Evolutionary conservation across 768 basidiomycete species (phyloP), one percentile per base, ranked within the genome.

Genomic region (Lactarius akahatsu): DNA sequence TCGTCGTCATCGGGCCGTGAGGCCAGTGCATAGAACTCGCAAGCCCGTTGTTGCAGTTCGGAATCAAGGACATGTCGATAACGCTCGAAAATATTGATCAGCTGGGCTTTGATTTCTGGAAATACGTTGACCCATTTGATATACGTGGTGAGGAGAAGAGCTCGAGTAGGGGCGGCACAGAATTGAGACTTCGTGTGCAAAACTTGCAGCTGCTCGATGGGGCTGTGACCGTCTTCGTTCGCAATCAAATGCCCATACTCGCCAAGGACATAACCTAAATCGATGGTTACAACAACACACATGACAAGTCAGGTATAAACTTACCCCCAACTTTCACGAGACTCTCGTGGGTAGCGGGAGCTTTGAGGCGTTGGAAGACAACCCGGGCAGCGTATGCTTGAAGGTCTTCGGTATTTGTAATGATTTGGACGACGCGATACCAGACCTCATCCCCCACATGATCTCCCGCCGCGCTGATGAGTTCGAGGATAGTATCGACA

Each of bases 101-200:
- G 85, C 71, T 98, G 95, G 8, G 89, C 84, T 72, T 96, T 97
- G 78, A 99, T 97, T 76, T 99, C 97, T 23, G 97, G 97, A 77
- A 98, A 99, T 64, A 99, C 92, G 75, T 99, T 99, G 69, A 97
- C 94, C 96, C 96, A 98, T 84, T 99, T 99, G 80, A 98, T 90
- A 75, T 99, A 99, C 0, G 97, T 98, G 13, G 97, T 96, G 41
- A 99, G 82, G 32, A 99, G 85, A 36, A 99, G 82, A 0, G 96
- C 90, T 40, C 96, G 87, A 9, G 97, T 98, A 36, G 95, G 80
- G 5, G 96, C 94, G 43, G 91, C 84, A 74, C 96, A 97, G 74
- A 94, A 92, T 75, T 96, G 94, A 16, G 95, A 96, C 75, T 98
- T 98, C 8, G 93, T 86, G 77, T 99, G 96, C 7, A 98, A 79